A percentile compares a stretch with the other conserved stretches of the same genome.
phyloP scores from a whole-genome alignment of 495 filamentous ascomycete genomes.

The Talaromyces trachyspermus region DNA sequence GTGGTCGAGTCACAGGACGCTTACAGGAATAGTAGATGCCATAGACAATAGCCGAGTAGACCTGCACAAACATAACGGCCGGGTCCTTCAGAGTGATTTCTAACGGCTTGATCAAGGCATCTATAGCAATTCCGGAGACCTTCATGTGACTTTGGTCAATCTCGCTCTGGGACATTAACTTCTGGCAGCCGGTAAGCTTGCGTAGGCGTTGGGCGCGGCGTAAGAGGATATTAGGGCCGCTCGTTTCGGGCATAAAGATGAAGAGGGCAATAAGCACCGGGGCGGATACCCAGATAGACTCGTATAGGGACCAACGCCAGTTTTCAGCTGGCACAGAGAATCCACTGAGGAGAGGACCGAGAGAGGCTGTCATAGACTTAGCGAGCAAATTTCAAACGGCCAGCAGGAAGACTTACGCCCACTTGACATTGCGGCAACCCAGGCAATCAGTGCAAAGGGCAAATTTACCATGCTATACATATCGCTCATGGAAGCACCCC shows the following conservation, averaged over 20 bases:
- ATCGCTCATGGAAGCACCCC: slow-evolving; percentile 50
- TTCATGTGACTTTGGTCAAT: slow-evolving; percentile 45
- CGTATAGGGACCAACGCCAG: slow-evolving; percentile 52
- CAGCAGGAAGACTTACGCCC: slow-evolving; percentile 26
- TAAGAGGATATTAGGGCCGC: slow-evolving; percentile 48
- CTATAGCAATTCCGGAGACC: slow-evolving; percentile 37
- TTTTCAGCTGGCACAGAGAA: slow-evolving; percentile 48
- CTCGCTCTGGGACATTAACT: slow-evolving; percentile 41
- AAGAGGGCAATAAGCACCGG: slow-evolving; percentile 45
- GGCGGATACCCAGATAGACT: slow-evolving; percentile 39
- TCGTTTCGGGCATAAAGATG: slow-evolving; percentile 50
- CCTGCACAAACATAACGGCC: slow-evolving; percentile 52
- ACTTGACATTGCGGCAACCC: slow-evolving; percentile 45
- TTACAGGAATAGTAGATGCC: slow-evolving; percentile 59
- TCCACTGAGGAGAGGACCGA: slow-evolving; percentile 56
- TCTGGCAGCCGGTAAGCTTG: slow-evolving; percentile 30
- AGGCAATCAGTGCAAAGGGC: slow-evolving; percentile 46
- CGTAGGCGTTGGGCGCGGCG: slow-evolving; percentile 49
- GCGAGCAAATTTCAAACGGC: slow-evolving; percentile 26
- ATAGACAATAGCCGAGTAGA: slow-evolving; percentile 58
- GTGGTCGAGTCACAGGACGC: background rate
- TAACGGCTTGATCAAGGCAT: slow-evolving; percentile 54
- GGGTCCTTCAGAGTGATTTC: slow-evolving; percentile 59
- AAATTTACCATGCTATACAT: slow-evolving; percentile 47
- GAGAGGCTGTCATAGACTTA: slow-evolving; percentile 39